Conservation (phyloP, 345 rosid genomes). For the Euphorbia tirucalli region DNA sequence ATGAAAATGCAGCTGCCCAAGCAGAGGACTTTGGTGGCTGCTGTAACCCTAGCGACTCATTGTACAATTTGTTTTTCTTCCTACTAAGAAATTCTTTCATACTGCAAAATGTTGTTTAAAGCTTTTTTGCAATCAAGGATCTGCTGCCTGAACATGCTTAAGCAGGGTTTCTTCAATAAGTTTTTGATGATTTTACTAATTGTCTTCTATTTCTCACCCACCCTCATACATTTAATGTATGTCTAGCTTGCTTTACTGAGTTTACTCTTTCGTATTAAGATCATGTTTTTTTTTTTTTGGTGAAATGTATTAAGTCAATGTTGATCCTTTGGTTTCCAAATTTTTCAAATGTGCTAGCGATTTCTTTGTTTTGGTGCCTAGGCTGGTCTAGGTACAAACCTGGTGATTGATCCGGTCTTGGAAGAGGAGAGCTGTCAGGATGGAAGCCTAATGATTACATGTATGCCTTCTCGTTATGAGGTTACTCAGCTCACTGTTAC, state of each 20-base stretch:
- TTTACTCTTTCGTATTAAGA: background rate
- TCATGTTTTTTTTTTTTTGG: background rate
- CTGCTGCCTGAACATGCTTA: background rate
- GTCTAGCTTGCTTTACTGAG: conserved; percentile 5
- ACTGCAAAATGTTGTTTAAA: background rate
- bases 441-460: conserved; percentile 73
- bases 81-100: background rate
- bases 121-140: background rate
- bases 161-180: background rate
- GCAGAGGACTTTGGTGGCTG: background rate
- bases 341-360: background rate
- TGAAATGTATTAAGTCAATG: too few species aligned
- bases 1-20: background rate
- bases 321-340: too few species aligned
- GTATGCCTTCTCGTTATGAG: conserved; percentile 90
- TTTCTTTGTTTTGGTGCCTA: conserved; percentile 24
- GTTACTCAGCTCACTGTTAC: conserved; percentile 78
- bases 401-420: conserved; percentile 70
- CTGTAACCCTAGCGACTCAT: background rate
- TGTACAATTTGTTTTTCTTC: background rate
- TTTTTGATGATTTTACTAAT: background rate
- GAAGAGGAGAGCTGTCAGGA: conserved; percentile 94
- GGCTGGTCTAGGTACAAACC: conserved; percentile 77
- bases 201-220: background rate
- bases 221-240: background rate